A percentile compares a stretch with the other conserved stretches of the same genome.
These are phyloP conservation scores for Phyllostachys edulis DNA, from an alignment of 176 grass and related monocot genomes.

Conservation along the genomic window DNA sequence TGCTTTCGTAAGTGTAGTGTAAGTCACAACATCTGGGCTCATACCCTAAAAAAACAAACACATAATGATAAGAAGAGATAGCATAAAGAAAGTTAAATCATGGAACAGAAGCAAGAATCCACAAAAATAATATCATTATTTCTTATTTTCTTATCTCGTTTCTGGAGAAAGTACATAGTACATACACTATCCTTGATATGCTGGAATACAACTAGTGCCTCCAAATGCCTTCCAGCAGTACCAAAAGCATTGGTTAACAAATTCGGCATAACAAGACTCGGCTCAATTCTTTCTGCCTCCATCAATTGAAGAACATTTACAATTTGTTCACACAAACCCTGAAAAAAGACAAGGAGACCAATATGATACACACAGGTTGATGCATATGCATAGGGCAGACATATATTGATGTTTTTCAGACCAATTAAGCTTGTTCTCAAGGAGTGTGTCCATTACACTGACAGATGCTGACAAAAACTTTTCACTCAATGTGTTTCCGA, in stretches of 20 bases:
- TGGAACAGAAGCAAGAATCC: constrained; percentile 13
- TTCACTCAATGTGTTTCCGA: no score
- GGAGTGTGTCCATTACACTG: no score
- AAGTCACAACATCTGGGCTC: constrained; percentile 88
- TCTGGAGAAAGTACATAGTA: constrained; percentile 40
- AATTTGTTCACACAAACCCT: constrained; percentile 85
- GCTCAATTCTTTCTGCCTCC: constrained; percentile 88
- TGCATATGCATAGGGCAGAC: no score
- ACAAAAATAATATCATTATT: background rate
- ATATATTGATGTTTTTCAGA: no score
- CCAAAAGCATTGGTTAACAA: constrained; percentile 91
- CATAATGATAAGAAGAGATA: background rate
- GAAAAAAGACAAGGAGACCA: constrained; percentile 15
- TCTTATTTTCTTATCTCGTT: constrained; percentile 2
- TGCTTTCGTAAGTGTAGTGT: constrained; percentile 93
- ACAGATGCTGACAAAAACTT: no score
- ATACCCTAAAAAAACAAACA: constrained; percentile 54
- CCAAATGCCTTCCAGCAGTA: constrained; percentile 70
- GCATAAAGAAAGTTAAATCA: constrained; percentile 17
- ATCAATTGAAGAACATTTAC: constrained; percentile 71
- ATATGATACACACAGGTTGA: background rate
- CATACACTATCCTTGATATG: constrained; percentile 89
- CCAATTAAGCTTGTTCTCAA: no score
- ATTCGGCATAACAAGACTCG: constrained; percentile 90
- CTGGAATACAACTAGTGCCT: constrained; percentile 75